These are phyloP conservation scores for Potentilla sterilis DNA, from an alignment of 306 rosid species.

Conservation along the genomic window DNA sequence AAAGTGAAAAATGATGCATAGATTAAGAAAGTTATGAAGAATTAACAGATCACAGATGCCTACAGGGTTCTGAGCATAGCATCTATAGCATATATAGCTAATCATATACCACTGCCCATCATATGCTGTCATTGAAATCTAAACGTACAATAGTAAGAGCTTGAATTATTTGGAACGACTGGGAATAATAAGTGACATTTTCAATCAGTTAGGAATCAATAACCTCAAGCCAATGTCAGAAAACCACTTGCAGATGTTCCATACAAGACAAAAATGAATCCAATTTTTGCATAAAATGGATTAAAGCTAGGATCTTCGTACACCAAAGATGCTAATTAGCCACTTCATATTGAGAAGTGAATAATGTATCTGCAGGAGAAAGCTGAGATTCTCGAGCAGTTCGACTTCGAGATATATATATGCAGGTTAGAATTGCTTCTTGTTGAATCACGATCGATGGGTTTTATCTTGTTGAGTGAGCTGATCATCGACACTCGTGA, in stretches of 20 bases:
- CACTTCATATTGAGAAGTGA: background rate
- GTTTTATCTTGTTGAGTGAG: background rate
- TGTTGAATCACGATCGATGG: background rate
- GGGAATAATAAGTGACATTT: slow-evolving; percentile 1
- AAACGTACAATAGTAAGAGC: background rate
- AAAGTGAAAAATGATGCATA: background rate
- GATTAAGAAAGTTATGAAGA: background rate
- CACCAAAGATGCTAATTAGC: background rate
- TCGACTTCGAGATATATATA: too few species aligned
- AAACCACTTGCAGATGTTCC: slow-evolving; percentile 1
- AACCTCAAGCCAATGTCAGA: background rate
- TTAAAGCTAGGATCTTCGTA: background rate
- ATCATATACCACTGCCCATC: background rate
- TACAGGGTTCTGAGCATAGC: background rate
- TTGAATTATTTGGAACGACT: background rate
- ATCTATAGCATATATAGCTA: background rate
- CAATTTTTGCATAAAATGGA: background rate
- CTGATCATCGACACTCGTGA: background rate
- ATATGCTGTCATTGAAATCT: background rate
- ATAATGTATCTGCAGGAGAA: background rate
- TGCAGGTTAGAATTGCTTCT: background rate
- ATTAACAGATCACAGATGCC: slow-evolving; percentile 5
- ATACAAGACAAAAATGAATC: background rate
- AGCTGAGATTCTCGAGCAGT: background rate
- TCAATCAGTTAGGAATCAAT: slow-evolving; percentile 12